Evolutionary conservation across 257 asterid species (phyloP).

Genomic region (Lycium ferocissimum): DNA sequence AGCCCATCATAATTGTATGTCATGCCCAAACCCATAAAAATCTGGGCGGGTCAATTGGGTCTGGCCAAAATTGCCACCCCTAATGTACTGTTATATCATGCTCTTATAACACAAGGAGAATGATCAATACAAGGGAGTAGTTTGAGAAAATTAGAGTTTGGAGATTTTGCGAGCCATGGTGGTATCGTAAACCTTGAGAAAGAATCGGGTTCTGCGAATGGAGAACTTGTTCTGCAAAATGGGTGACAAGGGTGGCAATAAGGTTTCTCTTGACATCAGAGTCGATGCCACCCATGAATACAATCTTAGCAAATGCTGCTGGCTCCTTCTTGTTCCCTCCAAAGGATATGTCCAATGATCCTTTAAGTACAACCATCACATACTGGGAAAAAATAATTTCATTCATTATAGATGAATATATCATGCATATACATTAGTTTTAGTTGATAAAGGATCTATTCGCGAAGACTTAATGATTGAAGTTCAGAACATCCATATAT

Average conservation of each 20-base stretch:
- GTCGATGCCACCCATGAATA: slow-evolving; percentile 62
- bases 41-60: too few relatives aligned
- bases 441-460: not conserved
- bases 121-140: not conserved
- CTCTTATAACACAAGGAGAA: not conserved
- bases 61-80: too few relatives aligned
- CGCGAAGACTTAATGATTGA: not conserved
- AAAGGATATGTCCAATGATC: slow-evolving; percentile 60
- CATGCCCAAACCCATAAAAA: too few relatives aligned
- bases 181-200: slow-evolving; percentile 64
- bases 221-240: slow-evolving; percentile 54
- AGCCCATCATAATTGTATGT: too few relatives aligned
- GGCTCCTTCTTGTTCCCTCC: slow-evolving; percentile 78
- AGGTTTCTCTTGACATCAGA: slow-evolving; percentile 59
- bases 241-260: slow-evolving; percentile 53
- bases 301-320: slow-evolving; percentile 74
- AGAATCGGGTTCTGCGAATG: slow-evolving; percentile 68
- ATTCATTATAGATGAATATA: not conserved
- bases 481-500: not conserved
- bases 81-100: not conserved
- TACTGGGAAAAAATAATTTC: slow-evolving; percentile 41
- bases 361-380: slow-evolving; percentile 76
- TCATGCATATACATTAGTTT: not conserved
- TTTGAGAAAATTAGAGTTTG: slow-evolving; percentile 43
- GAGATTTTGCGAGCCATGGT: slow-evolving; percentile 40